Evolutionary conservation across 2,329 filamentous ascomycete genomes (phyloP).

Genomic region (Talaromyces sp.): DNA sequence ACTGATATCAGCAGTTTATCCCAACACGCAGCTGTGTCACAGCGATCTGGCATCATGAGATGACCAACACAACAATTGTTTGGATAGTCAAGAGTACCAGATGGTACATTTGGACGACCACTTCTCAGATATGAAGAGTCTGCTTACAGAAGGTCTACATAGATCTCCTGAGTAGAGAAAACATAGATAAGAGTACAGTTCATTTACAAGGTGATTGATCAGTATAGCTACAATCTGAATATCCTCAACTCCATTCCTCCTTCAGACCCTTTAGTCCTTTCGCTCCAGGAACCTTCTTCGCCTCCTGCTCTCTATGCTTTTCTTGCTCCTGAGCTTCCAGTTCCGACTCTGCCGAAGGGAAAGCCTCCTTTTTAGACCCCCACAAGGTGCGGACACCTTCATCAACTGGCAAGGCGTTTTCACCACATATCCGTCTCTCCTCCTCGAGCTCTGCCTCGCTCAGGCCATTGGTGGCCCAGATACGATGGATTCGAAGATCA

Average conservation of each 20-base stretch:
- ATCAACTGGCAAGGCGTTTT: slow-evolving; percentile 37
- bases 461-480: slow-evolving; percentile 86
- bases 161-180: background rate
- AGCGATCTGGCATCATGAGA: background rate
- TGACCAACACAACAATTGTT: background rate
- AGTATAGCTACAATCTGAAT: background rate
- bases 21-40: background rate
- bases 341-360: slow-evolving; percentile 10
- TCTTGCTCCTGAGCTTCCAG: slow-evolving; percentile 10
- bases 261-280: slow-evolving; percentile 36
- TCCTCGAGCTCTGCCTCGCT: slow-evolving; percentile 40
- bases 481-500: slow-evolving; percentile 75
- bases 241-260: slow-evolving; percentile 30
- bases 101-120: background rate
- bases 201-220: background rate
- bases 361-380: slow-evolving; percentile 18
- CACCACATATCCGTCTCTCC: slow-evolving; percentile 40
- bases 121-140: background rate
- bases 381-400: slow-evolving; percentile 33
- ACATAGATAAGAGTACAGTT: background rate
- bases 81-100: background rate
- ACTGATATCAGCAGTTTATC: background rate
- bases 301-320: slow-evolving; percentile 15
- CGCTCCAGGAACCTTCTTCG: slow-evolving; percentile 23
- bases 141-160: background rate